Conservation (phyloP, 495 filamentous ascomycete species). For the Daldinia concentrica region DNA sequence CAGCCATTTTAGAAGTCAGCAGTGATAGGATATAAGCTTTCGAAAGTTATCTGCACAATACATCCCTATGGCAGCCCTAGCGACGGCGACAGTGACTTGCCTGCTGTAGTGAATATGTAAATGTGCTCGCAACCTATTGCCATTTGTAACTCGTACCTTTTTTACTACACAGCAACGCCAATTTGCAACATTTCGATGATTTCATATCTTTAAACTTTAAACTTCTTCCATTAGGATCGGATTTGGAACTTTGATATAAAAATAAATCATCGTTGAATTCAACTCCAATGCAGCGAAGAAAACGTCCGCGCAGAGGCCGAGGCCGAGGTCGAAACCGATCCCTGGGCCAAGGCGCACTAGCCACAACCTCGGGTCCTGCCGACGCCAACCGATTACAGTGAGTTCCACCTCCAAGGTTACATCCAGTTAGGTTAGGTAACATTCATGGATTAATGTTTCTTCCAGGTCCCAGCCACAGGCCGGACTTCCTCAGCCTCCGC, state of each 20-base stretch:
- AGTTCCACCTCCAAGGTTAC: neutral
- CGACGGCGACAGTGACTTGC: neutral
- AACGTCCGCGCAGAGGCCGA: neutral
- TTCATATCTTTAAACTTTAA: neutral
- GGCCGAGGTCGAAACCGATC: neutral
- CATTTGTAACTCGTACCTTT: neutral
- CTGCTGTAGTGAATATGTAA: neutral
- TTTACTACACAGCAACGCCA: neutral
- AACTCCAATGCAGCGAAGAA: neutral
- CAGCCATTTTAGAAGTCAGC: neutral
- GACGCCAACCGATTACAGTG: slow-evolving; percentile 1
- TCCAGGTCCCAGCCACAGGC: slow-evolving; percentile 15
- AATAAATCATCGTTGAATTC: too few species aligned
- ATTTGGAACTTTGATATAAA: neutral
- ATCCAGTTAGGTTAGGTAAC: too few species aligned
- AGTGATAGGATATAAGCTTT: neutral
- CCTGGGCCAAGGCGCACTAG: neutral
- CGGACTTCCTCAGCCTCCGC: neutral
- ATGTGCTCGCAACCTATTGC: neutral
- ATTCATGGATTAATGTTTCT: slow-evolving; percentile 18
- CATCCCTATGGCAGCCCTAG: neutral
- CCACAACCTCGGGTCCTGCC: neutral
- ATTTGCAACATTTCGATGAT: neutral
- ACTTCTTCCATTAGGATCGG: neutral
- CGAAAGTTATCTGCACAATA: neutral